These are phyloP conservation scores for Coccomyxa sp. DNA, from an alignment of 139 green algal species.

Conservation along the genomic window DNA sequence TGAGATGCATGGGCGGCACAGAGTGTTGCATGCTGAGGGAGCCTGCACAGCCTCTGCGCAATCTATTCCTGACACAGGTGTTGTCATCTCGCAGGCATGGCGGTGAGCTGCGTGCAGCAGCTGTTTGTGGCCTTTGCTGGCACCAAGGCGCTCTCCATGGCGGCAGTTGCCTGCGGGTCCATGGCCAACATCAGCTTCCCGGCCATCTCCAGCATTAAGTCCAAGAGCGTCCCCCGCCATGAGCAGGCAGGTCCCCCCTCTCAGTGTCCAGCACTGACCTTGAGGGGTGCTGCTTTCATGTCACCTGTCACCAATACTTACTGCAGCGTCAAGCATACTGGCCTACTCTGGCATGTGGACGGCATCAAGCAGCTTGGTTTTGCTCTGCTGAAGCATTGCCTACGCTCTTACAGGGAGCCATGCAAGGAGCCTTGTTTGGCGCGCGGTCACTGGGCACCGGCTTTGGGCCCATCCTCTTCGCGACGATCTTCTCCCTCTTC, in stretches of 20 bases:
- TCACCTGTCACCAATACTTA: too few relatives aligned
- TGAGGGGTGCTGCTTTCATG: too few relatives aligned
- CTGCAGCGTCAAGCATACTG: too few relatives aligned
- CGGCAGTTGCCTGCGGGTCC: slow-evolving; percentile 30
- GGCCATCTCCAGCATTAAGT: slow-evolving; percentile 60
- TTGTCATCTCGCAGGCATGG: slow-evolving; percentile 13
- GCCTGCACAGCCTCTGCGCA: too few relatives aligned
- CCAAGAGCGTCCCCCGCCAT: slow-evolving; percentile 28
- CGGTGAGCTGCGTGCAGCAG: slow-evolving; percentile 22
- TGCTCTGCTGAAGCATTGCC: too few relatives aligned
- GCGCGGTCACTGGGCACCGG: slow-evolving; percentile 59
- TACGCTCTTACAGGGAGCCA: slow-evolving; percentile 15
- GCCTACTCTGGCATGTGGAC: too few relatives aligned
- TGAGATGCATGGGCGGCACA: neutral
- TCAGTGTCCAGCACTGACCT: neutral
- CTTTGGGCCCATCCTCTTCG: slow-evolving; percentile 64
- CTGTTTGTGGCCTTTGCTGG: slow-evolving; percentile 30
- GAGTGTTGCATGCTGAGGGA: neutral
- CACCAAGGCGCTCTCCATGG: slow-evolving; percentile 36
- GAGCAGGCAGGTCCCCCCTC: slow-evolving; percentile 22
- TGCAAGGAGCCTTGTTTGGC: slow-evolving; percentile 54
- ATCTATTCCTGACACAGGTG: neutral
- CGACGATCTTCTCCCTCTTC: slow-evolving; percentile 58
- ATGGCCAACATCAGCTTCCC: slow-evolving; percentile 52
- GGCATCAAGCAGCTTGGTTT: too few relatives aligned